Evolutionary conservation across 306 rosid species (phyloP), one percentile per base, ranked within the genome.

Genomic region (Cicer cuneatum): DNA sequence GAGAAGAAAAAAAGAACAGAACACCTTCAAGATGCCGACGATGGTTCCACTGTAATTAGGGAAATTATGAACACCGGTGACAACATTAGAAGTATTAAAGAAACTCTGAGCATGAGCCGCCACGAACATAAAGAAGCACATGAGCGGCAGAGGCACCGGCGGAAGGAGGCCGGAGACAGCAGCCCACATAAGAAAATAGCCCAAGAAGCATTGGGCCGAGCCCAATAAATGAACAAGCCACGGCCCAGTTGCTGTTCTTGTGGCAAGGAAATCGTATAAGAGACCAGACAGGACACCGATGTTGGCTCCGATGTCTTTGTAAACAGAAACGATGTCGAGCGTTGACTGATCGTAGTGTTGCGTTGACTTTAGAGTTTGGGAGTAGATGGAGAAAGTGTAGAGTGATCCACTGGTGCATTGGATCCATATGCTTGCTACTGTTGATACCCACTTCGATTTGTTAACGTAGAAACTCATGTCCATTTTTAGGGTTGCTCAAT

Each of bases 331-430:
- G 7, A 86, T 74, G 81, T 90, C 93, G 78, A 93, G 92, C 16
- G 98, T 91, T 38, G 94, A 91, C 71, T 93, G 97, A 73, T 91
- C 89, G 63, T 93, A 93, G 73, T 78, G 83, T 47, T 89, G 97
- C 5, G 76, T 80, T 47, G 94, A 85, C 79, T 93, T 93, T 43
- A 93, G 88, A 0, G 75, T 85, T 10, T 91, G 64, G 54, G 98
- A 91, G 76, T 93, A 91, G 84, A 93, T 75, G 71, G 92, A 77
- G 77, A 93, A 93, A 56, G 98, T 87, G 85, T 89, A 91, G 67
- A 93, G 85, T 1, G 97, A 73, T 0, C 98, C 98, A 67, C 83
- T 80, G 75, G 69, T 72, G 82, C 97, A 87, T 80, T 91, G 97
- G 49, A 93, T 91, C 97, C 96, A 89, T 74, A 88, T 84, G 83